Percentiles rank a stretch among this genome's conserved stretches.
phyloP scores from a whole-genome alignment of 2,329 filamentous ascomycete species.

The Teratosphaeria nubilosa region DNA sequence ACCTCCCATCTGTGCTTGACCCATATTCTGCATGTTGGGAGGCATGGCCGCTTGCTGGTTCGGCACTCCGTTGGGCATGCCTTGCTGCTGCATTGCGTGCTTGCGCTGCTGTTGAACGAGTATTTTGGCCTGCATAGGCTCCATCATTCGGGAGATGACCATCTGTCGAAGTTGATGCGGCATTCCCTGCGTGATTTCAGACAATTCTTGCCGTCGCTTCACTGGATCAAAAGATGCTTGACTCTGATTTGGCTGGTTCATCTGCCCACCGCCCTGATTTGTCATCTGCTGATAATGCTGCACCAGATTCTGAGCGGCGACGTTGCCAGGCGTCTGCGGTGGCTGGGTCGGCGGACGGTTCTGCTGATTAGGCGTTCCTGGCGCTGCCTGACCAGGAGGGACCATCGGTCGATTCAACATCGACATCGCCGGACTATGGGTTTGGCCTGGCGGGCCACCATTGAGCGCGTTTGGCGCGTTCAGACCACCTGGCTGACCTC shows the following conservation, averaged over 20 bases:
- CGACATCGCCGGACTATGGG: constrained; percentile 36
- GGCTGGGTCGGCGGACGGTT: constrained; percentile 17
- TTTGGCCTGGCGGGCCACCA: constrained; percentile 19
- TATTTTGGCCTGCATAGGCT: not conserved
- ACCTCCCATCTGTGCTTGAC: not conserved
- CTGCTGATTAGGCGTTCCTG: constrained; percentile 22
- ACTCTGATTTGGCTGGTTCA: not conserved
- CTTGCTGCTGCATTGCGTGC: not conserved
- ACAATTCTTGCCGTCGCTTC: not conserved
- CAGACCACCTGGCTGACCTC: constrained; percentile 37
- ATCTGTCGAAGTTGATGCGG: not conserved
- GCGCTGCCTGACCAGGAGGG: constrained; percentile 32
- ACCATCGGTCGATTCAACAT: constrained; percentile 40
- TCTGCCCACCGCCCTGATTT: constrained; percentile 25
- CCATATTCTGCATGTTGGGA: not conserved
- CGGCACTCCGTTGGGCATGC: not conserved
- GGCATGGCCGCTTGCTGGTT: not conserved
- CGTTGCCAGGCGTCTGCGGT: constrained; percentile 16
- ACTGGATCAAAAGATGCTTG: not conserved
- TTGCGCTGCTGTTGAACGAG: not conserved
- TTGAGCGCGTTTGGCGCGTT: constrained; percentile 31
- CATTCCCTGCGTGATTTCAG: not conserved
- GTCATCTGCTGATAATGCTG: constrained; percentile 24
- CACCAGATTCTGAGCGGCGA: constrained; percentile 13
- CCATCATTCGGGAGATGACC: not conserved